Base-by-base conservation (phyloP, 306 rosid genomes). In the Malus fusca region DNA sequence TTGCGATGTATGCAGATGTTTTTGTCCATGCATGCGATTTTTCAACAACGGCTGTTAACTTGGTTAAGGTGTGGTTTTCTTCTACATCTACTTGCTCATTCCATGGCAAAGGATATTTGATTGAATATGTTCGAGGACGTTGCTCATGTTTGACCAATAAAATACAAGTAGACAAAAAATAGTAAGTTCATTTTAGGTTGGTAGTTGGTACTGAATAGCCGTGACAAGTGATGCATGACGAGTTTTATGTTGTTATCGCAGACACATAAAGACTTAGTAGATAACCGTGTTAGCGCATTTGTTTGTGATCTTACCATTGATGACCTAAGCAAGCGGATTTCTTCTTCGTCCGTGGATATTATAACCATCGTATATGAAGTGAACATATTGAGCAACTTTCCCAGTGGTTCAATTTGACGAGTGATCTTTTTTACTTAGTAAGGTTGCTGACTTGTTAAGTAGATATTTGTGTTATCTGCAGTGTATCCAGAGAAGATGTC, bases 401-500 rank as follows among this genome's bases (percentile, higher is more conserved):
- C 68, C 46, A 75, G 72, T 53, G 79, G 43, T 78, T 83, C 65
- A 63, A 12, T 70, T 64, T 70, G 56, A 71, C 26, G 10, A 66
- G 62, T 72, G 44, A 71, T 75, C 58, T 66, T 67, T 46, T 62
- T 69, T 68, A 51, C 61, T 43, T 74, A 55, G 72, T 78, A 69
- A 48, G 18, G 84, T 80, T 43, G 80, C 97, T 95, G 93, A 95
- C 99, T 52, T 78, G 86, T 91, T 89, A 89, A 90, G 86, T 90
- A 95, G 97, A 89, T 92, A 75, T 95, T 92, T 90, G 89, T 95
- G 82, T 84, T 95, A 74, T 95, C 97, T 87, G 97, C 97, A 89
- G 97, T 95, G 60, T 89, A 97, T 56, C 97, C 99, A 21, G 97
- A 92, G 79, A 95, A 89, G 91, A 95, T 92, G 99, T 75, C 89